Evolutionary conservation across 106 monocot species (phyloP).

Genomic region (Dioscorea alata): DNA sequence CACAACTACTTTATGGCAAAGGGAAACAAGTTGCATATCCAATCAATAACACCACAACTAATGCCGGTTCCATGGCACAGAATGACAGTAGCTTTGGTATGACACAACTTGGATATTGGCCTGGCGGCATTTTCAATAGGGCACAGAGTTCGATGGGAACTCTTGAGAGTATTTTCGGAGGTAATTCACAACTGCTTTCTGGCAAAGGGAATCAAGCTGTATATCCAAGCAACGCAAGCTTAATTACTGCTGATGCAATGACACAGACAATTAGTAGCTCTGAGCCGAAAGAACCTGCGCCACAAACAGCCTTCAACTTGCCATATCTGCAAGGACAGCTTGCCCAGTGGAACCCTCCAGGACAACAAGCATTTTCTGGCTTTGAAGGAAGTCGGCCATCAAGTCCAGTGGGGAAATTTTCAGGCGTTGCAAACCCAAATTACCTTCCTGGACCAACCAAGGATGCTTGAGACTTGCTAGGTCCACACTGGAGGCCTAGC

Average conservation of each 20-base stretch:
- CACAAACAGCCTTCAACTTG: not conserved
- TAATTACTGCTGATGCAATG: not conserved
- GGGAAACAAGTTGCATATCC: too few species aligned
- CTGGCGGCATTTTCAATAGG: too few species aligned
- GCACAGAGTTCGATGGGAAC: not conserved
- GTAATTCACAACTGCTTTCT: not conserved
- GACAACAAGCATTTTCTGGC: not conserved
- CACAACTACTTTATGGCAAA: too few species aligned
- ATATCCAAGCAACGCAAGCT: not conserved
- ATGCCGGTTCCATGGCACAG: too few species aligned
- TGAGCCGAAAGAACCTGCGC: not conserved
- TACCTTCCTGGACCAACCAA: too few species aligned
- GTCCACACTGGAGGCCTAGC: too few species aligned
- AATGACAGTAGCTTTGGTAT: too few species aligned
- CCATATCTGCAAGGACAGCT: not conserved
- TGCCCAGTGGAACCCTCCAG: not conserved
- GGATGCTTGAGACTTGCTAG: too few species aligned
- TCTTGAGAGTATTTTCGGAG: not conserved
- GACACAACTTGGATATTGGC: too few species aligned
- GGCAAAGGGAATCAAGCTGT: not conserved
- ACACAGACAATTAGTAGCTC: not conserved
- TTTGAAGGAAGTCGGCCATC: not conserved
- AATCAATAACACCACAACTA: too few species aligned
- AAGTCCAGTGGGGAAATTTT: too few species aligned
- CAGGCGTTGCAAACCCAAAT: too few species aligned